Conservation (phyloP, 1,284 basidiomycete genomes). For the Puccinia brachypodii region DNA sequence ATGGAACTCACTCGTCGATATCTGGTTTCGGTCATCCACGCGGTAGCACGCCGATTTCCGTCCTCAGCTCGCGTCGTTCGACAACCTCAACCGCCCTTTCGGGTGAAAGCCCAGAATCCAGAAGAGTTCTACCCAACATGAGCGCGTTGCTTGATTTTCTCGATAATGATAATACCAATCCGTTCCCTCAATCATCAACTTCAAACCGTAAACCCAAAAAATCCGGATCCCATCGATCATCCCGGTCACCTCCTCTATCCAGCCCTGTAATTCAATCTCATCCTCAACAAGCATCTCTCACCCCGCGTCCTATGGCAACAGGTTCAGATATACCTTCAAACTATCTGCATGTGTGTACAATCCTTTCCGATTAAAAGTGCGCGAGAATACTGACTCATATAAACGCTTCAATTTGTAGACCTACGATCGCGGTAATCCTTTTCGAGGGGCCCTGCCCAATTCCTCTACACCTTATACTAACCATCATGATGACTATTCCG, state of each 20-base stretch:
- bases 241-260: conserved; percentile 8
- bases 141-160: conserved; percentile 36
- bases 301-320: background rate
- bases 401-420: background rate
- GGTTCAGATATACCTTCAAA: background rate
- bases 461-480: conserved; percentile 25
- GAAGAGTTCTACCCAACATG: conserved; percentile 35
- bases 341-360: background rate
- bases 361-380: background rate
- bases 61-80: conserved; percentile 38
- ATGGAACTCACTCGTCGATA: conserved; percentile 31
- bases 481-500: conserved; percentile 11
- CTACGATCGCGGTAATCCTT: conserved; percentile 1
- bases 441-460: conserved; percentile 7
- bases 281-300: background rate
- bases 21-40: conserved; percentile 46
- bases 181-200: conserved; percentile 22
- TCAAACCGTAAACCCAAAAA: conserved; percentile 22
- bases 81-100: conserved; percentile 26
- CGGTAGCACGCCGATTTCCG: conserved; percentile 43
- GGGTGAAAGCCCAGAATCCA: conserved; percentile 27
- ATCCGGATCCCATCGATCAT: background rate
- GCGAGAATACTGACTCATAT: background rate
- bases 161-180: conserved; percentile 31
- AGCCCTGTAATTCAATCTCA: background rate